These are phyloP conservation scores for Suillus variegatus DNA, from an alignment of 768 basidiomycete species.

Conservation along the genomic window DNA sequence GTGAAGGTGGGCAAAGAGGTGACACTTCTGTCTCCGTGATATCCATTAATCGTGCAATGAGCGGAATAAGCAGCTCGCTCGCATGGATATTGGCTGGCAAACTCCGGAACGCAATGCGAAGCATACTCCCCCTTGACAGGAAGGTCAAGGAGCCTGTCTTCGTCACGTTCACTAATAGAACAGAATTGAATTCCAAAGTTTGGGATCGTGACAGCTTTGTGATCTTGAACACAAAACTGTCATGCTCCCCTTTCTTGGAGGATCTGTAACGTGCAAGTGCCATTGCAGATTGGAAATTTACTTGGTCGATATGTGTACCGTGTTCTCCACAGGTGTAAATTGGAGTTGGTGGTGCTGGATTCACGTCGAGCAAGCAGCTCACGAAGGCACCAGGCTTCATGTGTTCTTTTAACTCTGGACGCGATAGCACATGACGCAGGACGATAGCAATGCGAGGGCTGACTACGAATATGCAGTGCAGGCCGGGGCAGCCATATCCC, in stretches of 20 bases:
- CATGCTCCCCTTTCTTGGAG: slow-evolving; percentile 19
- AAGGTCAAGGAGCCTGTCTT: slow-evolving; percentile 10
- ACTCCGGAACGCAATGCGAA: slow-evolving; percentile 8
- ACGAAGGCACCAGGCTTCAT: not conserved
- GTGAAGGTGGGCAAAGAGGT: not conserved
- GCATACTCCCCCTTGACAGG: slow-evolving; percentile 12
- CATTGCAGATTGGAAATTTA: not conserved
- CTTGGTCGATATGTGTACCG: not conserved
- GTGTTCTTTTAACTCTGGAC: slow-evolving; percentile 3
- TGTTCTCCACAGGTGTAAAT: not conserved
- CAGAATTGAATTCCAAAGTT: slow-evolving; percentile 9
- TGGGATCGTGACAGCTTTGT: slow-evolving; percentile 24
- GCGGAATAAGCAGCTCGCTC: slow-evolving; percentile 1
- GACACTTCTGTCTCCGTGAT: not conserved
- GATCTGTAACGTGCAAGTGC: slow-evolving; percentile 3
- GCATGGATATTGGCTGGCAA: not conserved
- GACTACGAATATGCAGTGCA: slow-evolving; percentile 36
- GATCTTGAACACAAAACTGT: slow-evolving; percentile 32
- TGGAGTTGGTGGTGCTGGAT: too few relatives aligned
- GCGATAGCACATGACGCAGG: slow-evolving; percentile 24
- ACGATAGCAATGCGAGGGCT: slow-evolving; percentile 37
- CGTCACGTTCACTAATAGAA: slow-evolving; percentile 9
- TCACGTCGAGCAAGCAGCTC: slow-evolving; percentile 3
- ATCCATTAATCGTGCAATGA: not conserved
- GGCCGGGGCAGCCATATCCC: slow-evolving; percentile 17